Evolutionary conservation across 1,139 yeast species (phyloP).

Genomic region (Yamadazyma blattariae): DNA sequence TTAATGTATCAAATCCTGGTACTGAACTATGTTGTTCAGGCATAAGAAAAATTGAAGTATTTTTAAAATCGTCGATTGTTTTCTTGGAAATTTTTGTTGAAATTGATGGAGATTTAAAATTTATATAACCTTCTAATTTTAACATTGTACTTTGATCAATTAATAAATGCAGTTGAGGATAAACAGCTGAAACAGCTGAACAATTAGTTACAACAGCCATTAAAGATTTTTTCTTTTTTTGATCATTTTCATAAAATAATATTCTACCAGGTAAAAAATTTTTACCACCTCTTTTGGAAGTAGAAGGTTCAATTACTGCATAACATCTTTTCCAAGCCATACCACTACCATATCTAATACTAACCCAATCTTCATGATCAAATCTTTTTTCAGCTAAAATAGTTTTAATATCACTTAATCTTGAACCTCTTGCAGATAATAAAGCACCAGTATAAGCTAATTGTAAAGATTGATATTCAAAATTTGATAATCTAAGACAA

Average conservation of each 20-base stretch:
- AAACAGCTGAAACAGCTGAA: conserved; percentile 81
- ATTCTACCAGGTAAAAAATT: conserved; percentile 53
- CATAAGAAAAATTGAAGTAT: conserved; percentile 87
- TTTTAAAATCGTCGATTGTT: conserved; percentile 55
- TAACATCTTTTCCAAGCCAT: conserved; percentile 97
- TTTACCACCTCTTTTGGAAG: conserved; percentile 40
- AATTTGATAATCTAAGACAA: conserved; percentile 75
- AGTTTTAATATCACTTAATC: conserved; percentile 81
- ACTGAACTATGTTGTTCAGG: conserved; percentile 93
- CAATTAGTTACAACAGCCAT: conserved; percentile 79
- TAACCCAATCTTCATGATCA: conserved; percentile 91
- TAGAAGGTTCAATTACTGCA: conserved; percentile 81
- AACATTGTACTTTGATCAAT: conserved; percentile 86
- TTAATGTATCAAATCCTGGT: conserved; percentile 91
- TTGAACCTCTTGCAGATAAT: conserved; percentile 81
- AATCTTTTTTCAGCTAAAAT: conserved; percentile 81
- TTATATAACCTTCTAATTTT: conserved; percentile 79
- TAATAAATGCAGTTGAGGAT: conserved; percentile 78
- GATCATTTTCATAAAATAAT: conserved; percentile 65
- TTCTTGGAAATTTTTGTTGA: conserved; percentile 39
- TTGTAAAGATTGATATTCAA: conserved; percentile 78
- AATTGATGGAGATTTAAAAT: conserved; percentile 48
- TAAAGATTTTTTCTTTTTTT: conserved; percentile 66
- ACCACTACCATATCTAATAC: conserved; percentile 92
- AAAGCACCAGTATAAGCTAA: conserved; percentile 96